These are phyloP conservation scores for Mortierella antarctica DNA, from an alignment of 192 early-diverging fungal genomes.

Conservation along the genomic window DNA sequence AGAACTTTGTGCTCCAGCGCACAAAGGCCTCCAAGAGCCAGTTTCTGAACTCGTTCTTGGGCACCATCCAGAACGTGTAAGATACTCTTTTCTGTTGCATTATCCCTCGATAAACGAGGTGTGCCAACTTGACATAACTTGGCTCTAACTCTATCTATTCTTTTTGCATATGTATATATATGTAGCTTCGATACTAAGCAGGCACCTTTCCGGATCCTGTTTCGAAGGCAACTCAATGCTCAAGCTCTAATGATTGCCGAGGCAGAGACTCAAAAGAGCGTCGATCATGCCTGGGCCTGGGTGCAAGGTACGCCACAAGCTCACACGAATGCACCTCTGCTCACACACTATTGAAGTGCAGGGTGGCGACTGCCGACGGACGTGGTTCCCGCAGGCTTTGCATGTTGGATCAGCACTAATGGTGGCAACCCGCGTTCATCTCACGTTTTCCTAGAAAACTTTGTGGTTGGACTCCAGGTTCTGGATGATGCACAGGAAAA, in stretches of 20 bases:
- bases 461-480: conserved; percentile 73
- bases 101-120: background rate
- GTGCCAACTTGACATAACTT: background rate
- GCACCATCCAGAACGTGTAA: conserved; percentile 95
- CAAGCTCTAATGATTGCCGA: conserved; percentile 85
- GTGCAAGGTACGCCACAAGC: conserved; percentile 67
- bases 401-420: background rate
- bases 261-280: conserved; percentile 82
- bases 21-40: conserved; percentile 67
- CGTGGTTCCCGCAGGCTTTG: background rate
- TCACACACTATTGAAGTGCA: background rate
- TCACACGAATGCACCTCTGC: background rate
- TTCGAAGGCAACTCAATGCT: conserved; percentile 67
- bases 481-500: conserved; percentile 84
- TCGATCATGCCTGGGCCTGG: conserved; percentile 94
- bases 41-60: conserved; percentile 77
- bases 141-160: conserved; percentile 15
- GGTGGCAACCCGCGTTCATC: background rate
- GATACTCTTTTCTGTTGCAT: conserved; percentile 10
- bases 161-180: background rate
- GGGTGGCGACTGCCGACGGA: background rate
- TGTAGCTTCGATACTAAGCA: conserved; percentile 90
- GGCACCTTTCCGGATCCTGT: conserved; percentile 89
- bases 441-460: conserved; percentile 68
- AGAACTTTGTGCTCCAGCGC: conserved; percentile 78